Evolutionary conservation across 306 rosid genomes (phyloP), one percentile per base, ranked within the genome.

Genomic region (Astragalus membranaceus): DNA sequence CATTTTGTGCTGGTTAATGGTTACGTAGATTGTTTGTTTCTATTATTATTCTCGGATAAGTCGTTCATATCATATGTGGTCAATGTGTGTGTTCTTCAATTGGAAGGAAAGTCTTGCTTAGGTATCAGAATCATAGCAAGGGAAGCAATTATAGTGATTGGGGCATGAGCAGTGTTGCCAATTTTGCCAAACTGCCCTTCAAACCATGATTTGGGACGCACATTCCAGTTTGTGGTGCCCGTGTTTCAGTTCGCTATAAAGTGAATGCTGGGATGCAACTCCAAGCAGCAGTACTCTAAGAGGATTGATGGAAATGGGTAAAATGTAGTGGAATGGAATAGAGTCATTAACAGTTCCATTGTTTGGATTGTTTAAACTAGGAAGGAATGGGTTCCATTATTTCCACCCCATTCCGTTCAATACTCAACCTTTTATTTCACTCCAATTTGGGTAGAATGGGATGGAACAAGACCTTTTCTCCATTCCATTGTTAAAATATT

Each of bases 41-140:
- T 13, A 36, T 50, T 58, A 7, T 36, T 51, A 2, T 56, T 49
- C 39, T 44, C 62, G 37, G 39, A 17, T 36, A 52, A 10, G 42
- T 32, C 36, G 20, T 74, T 69, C 26, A 29, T 70, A 17, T 69
- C 26, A 29, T 70, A 17, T 70, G 49, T 57, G 49, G 67, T 12
- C 8, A 13, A 44, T 43, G 49, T 29, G 15, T 30, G 47, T 57
- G 20, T 64, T 51, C 32, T 53, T 30, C 44, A 50, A 64, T 32
- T 70, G 46, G 43, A 51, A 37, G 60, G 52, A 50, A 64, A 37
- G 11, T 54, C 7, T 71, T 70, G 47, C 7, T 71, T 70, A 23
- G 16, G 15, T 12, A 44, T 44, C 13, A 44, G 15, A 44, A 44
- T 44, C 11, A 12, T 41, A 41, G 46, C 46, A 41, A 41, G 12